These are phyloP conservation scores for Penstemon eatonii DNA, from an alignment of 257 asterid genomes.

Conservation along the genomic window DNA sequence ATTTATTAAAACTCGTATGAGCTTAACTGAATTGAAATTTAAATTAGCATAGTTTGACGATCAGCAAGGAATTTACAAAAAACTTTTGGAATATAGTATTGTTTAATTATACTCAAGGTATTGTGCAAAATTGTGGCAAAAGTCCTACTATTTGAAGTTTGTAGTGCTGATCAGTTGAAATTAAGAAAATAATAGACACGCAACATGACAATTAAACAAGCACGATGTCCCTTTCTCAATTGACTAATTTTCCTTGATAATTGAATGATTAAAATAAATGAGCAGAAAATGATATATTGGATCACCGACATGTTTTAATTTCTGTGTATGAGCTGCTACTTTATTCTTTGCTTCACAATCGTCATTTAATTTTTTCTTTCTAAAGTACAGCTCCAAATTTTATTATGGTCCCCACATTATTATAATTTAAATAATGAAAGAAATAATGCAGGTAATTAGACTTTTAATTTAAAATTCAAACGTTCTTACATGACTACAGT, in stretches of 20 bases:
- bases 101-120: no score
- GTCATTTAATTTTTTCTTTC: conserved; percentile 1
- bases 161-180: no score
- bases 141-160: no score
- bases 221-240: conserved; percentile 7
- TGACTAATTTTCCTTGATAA: background rate
- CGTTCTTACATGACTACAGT: background rate
- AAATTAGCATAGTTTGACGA: no score
- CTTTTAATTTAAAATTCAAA: background rate
- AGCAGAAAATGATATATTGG: conserved; percentile 19
- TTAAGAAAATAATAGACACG: background rate
- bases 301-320: conserved; percentile 35
- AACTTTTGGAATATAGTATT: no score
- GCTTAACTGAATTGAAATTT: no score
- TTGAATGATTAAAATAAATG: conserved; percentile 2
- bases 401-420: background rate
- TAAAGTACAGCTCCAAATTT: conserved; percentile 27
- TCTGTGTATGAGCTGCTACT: conserved; percentile 4
- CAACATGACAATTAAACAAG: background rate
- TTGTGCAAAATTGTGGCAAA: no score
- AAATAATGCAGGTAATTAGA: background rate
- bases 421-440: background rate
- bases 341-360: conserved; percentile 39
- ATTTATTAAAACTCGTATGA: no score
- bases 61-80: no score